A percentile compares a stretch with the other conserved stretches of the same genome.
phyloP scores from a whole-genome alignment of 352 stramenopile genomes.

The Phytophthora pseudosyringae region DNA sequence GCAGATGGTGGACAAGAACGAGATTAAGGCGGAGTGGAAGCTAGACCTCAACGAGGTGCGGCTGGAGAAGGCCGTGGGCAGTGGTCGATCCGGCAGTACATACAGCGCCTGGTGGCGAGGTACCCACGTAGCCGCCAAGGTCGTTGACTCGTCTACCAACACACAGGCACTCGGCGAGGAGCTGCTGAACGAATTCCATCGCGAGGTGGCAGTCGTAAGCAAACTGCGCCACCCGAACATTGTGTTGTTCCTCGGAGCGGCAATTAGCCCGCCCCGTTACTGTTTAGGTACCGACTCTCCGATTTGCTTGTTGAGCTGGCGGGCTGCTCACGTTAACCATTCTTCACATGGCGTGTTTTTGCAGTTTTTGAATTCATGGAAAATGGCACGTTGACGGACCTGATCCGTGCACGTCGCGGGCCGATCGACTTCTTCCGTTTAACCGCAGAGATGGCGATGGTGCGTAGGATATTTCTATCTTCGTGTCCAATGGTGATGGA shows the following conservation, averaged over 20 bases:
- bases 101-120: constrained; percentile 85
- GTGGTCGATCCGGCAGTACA: constrained; percentile 77
- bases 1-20: constrained; percentile 87
- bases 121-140: constrained; percentile 80
- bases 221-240: constrained; percentile 89
- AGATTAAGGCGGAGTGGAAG: constrained; percentile 87
- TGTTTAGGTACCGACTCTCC: constrained; percentile 64
- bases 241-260: constrained; percentile 84
- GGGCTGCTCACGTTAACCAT: not conserved
- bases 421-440: constrained; percentile 87
- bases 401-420: constrained; percentile 71
- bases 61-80: constrained; percentile 72
- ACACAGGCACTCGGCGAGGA: constrained; percentile 73
- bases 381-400: constrained; percentile 82
- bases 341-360: not conserved
- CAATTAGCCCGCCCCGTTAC: constrained; percentile 80
- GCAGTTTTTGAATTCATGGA: constrained; percentile 90
- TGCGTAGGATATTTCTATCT: constrained; percentile 18
- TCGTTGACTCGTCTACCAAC: constrained; percentile 80
- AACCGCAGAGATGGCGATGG: constrained; percentile 81
- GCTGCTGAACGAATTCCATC: constrained; percentile 87
- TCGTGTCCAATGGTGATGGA: not conserved
- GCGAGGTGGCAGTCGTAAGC: constrained; percentile 85
- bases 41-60: constrained; percentile 77
- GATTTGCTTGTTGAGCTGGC: not conserved